Evolutionary conservation across 2,329 filamentous ascomycete genomes (phyloP), one percentile per base, ranked within the genome.

Genomic region (Fulvia fulva): DNA sequence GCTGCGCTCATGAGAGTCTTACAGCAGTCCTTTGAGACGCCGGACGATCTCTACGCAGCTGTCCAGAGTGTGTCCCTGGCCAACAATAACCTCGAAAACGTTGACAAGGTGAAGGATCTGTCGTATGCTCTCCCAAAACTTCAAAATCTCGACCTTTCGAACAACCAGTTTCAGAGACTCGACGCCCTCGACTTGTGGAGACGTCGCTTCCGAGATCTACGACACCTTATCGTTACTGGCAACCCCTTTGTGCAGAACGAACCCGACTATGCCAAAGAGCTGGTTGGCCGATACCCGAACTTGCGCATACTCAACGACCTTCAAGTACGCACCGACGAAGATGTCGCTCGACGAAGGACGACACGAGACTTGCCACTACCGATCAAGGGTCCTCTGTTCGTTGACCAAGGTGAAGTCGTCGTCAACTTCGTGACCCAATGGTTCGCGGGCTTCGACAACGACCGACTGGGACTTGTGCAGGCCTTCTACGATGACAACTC

Each of bases 1-100:
- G 90, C 89, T 53, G 93, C 90, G 1, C 80, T 97, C 61, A 96
- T 97, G 89, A 86, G 85, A 59, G 86, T 97, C 49, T 91, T 90
- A 71, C 87, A 95, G 54, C 78, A 84, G 60, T 82, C 88, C 19
- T 96, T 96, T 77, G 86, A 87, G 65, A 87, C 83, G 1, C 71
- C 82, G 12, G 80, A 87, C 60, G 86, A 88, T 51, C 92, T 92
- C 73, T 83, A 86, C 51, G 87, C 91, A 49, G 87, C 88, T 4
- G 87, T 99, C 51, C 79, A 87, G 63, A 93, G 90, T 69, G 87
- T 97, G 67, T 90, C 87, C 37, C 82, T 99, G 12, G 86, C 88
- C 19, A 84, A 85, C 71, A 97, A 97, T 74, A 85, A 85, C 60
- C 85, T 97, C 47, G 78, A 84, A 52, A 87, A 89, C 62, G 83